Percentiles rank a stretch among this genome's conserved stretches.
Conservation (phyloP, 139 green algal species). For the Asterochloris sp. region DNA sequence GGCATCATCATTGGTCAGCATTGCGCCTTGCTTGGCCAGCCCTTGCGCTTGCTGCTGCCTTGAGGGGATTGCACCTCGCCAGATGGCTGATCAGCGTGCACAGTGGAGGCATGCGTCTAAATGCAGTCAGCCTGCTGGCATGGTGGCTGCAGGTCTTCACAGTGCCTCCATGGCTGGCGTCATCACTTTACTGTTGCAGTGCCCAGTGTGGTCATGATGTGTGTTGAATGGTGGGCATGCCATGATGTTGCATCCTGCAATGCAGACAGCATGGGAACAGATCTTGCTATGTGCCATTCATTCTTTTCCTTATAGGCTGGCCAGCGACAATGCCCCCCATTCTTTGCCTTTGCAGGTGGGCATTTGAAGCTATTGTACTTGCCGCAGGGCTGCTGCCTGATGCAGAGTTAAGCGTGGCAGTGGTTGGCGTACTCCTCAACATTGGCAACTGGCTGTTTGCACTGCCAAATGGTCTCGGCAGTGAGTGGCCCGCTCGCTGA, state of each 20-base stretch:
- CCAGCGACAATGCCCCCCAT: too few species aligned
- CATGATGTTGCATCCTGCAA: too few species aligned
- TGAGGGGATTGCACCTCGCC: too few species aligned
- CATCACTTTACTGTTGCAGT: constrained; percentile 61
- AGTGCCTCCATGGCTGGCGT: constrained; percentile 59
- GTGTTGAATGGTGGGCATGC: neutral
- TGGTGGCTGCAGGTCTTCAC: constrained; percentile 39
- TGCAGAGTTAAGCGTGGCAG: constrained; percentile 50
- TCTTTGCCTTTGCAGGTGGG: constrained; percentile 23
- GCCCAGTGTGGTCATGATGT: constrained; percentile 20
- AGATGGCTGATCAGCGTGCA: too few species aligned
- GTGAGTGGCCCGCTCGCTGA: neutral
- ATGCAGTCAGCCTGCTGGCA: too few species aligned
- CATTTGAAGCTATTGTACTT: constrained; percentile 69
- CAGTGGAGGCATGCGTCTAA: too few species aligned
- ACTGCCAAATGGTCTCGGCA: constrained; percentile 43
- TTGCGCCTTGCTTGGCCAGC: too few species aligned
- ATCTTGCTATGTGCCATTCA: too few species aligned
- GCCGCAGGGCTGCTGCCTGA: constrained; percentile 41
- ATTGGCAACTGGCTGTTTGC: constrained; percentile 61
- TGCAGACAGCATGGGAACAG: too few species aligned
- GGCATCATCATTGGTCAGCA: too few species aligned
- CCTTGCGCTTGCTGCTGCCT: too few species aligned
- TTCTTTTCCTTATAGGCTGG: too few species aligned
- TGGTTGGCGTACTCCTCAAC: constrained; percentile 74